These are phyloP conservation scores for Alopecurus myosuroides DNA, from an alignment of 176 grass and related monocot genomes.

Conservation along the genomic window DNA sequence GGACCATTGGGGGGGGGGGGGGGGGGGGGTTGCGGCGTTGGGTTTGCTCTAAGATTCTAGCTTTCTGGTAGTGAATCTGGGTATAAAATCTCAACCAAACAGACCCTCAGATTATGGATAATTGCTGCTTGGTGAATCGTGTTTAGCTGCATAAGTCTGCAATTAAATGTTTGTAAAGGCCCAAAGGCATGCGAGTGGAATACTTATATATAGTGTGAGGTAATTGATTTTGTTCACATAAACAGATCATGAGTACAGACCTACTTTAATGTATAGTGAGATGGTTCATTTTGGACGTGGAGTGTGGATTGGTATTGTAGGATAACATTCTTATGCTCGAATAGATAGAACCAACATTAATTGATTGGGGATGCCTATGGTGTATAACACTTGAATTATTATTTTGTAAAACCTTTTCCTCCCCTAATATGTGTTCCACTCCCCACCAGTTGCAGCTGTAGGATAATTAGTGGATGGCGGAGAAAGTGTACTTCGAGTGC, in stretches of 20 bases:
- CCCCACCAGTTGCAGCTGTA: not conserved
- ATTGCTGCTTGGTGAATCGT: not conserved
- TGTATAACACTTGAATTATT: not conserved
- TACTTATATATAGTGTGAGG: not conserved
- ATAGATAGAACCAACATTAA: not conserved
- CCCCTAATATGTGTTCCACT: not conserved
- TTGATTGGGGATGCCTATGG: not conserved
- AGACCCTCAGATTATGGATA: not conserved
- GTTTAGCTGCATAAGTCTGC: constrained; percentile 1
- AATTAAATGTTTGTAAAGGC: not conserved
- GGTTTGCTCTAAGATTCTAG: too few relatives aligned
- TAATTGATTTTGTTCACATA: not conserved
- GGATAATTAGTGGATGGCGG: not conserved
- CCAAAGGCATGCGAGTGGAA: not conserved
- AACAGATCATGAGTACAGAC: not conserved
- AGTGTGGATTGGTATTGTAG: not conserved
- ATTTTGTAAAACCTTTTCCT: not conserved
- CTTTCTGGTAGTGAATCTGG: too few relatives aligned
- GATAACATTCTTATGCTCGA: not conserved
- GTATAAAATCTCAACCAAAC: too few relatives aligned
- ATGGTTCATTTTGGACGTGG: not conserved
- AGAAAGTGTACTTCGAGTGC: not conserved
- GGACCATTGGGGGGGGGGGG: too few relatives aligned
- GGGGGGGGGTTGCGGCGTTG: too few relatives aligned
- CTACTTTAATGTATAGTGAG: not conserved